A percentile compares a stretch with the other conserved stretches of the same genome.
These are phyloP conservation scores for Gossypium rotundifolium DNA, from an alignment of 345 rosid genomes.

Conservation along the genomic window DNA sequence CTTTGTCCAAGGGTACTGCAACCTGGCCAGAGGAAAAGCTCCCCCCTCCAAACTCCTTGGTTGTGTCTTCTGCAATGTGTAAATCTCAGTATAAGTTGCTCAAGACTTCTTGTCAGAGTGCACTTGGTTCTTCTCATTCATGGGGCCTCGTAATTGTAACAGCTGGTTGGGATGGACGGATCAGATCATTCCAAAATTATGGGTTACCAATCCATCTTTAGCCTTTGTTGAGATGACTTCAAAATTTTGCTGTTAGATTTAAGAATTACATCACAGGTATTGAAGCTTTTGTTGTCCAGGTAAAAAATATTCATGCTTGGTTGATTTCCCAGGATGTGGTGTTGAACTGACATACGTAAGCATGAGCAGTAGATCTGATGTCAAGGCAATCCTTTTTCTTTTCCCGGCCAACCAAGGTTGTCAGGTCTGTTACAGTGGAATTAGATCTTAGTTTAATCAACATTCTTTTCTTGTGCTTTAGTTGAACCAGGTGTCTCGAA, in stretches of 20 bases:
- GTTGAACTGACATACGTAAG: background rate
- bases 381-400: background rate
- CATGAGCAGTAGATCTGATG: background rate
- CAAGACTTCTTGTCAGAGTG: slow-evolving; percentile 22
- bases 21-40: slow-evolving; percentile 63
- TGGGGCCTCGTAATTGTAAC: slow-evolving; percentile 45
- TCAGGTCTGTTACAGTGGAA: background rate
- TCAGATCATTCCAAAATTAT: slow-evolving; percentile 37
- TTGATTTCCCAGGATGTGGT: background rate
- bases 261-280: background rate
- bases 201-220: slow-evolving; percentile 35
- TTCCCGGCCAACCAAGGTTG: slow-evolving; percentile 2
- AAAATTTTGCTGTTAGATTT: background rate
- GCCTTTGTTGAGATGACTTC: background rate
- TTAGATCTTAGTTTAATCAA: background rate
- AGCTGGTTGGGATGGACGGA: slow-evolving; percentile 40
- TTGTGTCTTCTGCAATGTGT: slow-evolving; percentile 20
- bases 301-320: background rate
- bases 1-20: slow-evolving; percentile 42
- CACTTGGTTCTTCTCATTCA: slow-evolving; percentile 24
- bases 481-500: background rate
- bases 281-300: background rate
- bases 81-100: slow-evolving; percentile 35
- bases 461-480: slow-evolving; percentile 8
- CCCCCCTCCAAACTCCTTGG: slow-evolving; percentile 16